A percentile compares a stretch with the other conserved stretches of the same genome.
phyloP scores from a whole-genome alignment of 768 basidiomycete genomes.

The Amanita molliuscula region DNA sequence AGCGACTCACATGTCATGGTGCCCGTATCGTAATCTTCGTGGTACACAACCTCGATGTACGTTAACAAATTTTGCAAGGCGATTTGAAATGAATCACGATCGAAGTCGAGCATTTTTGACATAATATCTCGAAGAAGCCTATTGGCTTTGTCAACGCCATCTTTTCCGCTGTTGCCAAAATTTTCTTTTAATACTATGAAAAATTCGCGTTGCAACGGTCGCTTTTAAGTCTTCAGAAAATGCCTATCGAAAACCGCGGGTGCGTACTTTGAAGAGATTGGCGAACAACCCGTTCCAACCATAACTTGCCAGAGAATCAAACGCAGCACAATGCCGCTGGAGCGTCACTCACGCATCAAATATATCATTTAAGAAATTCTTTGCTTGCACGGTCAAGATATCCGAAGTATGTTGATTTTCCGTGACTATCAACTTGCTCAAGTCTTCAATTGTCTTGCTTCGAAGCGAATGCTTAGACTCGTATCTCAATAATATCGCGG shows the following conservation, averaged over 20 bases:
- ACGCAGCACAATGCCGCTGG: not conserved
- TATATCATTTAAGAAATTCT: slow-evolving; percentile 40
- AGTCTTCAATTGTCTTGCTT: slow-evolving; percentile 10
- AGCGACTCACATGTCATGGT: slow-evolving; percentile 43
- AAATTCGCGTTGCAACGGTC: slow-evolving; percentile 33
- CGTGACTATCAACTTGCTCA: slow-evolving; percentile 34
- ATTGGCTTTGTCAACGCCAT: slow-evolving; percentile 23
- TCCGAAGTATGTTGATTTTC: slow-evolving; percentile 46
- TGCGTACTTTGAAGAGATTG: slow-evolving; percentile 45
- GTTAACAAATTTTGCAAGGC: slow-evolving; percentile 45
- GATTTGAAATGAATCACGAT: slow-evolving; percentile 37
- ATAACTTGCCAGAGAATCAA: slow-evolving; percentile 30
- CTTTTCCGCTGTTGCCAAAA: slow-evolving; percentile 25
- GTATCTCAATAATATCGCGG: not conserved
- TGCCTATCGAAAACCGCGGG: not conserved
- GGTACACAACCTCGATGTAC: slow-evolving; percentile 51
- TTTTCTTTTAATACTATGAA: slow-evolving; percentile 45
- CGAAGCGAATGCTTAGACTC: not conserved
- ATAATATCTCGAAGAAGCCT: slow-evolving; percentile 53
- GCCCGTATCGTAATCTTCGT: slow-evolving; percentile 37
- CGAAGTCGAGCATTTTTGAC: slow-evolving; percentile 35
- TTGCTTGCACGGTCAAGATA: slow-evolving; percentile 45
- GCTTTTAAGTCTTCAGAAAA: slow-evolving; percentile 22
- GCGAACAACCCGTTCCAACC: slow-evolving; percentile 46
- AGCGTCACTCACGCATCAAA: slow-evolving; percentile 29